Evolutionary conservation across 345 rosid species (phyloP).

Genomic region (Eucalyptus virginea): DNA sequence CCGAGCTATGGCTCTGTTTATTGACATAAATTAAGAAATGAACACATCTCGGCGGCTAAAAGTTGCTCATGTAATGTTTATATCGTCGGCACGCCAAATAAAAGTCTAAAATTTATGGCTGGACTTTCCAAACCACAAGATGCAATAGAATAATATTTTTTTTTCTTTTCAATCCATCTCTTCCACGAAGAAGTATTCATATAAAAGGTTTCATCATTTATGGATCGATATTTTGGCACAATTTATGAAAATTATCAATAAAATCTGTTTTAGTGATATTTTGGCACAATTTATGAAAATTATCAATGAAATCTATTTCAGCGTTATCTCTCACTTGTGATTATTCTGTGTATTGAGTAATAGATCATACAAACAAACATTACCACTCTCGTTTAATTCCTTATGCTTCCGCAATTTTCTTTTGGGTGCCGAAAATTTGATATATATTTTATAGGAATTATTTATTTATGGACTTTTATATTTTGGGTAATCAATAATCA

Average conservation of each 20-base stretch:
- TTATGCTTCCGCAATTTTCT: not conserved
- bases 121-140: not conserved
- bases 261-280: too few species aligned
- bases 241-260: not conserved
- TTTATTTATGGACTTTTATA: not conserved
- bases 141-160: accelerated
- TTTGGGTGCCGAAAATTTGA: not conserved
- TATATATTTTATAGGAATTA: not conserved
- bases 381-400: not conserved
- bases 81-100: accelerated
- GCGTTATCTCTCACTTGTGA: accelerated
- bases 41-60: too few species aligned
- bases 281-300: not conserved
- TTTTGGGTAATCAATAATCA: not conserved
- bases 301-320: too few species aligned
- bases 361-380: not conserved
- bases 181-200: not conserved
- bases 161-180: not conserved
- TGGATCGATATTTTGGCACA: not conserved
- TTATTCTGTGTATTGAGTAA: not conserved
- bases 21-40: not conserved
- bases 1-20: not conserved
- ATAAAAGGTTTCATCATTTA: too few species aligned
- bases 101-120: not conserved
- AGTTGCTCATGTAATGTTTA: too few species aligned